These are phyloP conservation scores for Fomitiporia mediterranea DNA, from an alignment of 1,284 basidiomycete species.

Conservation along the genomic window DNA sequence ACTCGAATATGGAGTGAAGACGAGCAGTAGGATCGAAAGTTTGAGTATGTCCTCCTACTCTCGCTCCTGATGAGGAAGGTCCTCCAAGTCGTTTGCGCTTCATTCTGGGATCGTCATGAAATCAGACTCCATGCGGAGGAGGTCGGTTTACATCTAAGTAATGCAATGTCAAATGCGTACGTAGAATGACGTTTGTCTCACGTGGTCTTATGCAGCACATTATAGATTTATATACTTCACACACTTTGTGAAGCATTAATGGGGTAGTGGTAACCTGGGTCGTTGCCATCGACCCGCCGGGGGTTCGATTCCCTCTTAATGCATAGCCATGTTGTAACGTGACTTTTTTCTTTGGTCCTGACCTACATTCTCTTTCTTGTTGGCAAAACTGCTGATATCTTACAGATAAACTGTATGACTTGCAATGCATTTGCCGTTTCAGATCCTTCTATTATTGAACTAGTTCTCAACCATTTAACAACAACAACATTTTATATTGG, in stretches of 20 bases:
- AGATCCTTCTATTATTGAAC: not conserved
- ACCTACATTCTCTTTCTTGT: no score
- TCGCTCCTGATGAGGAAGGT: not conserved
- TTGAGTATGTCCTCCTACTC: no score
- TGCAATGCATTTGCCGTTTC: no score
- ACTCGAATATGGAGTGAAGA: conserved; percentile 9
- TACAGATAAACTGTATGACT: no score
- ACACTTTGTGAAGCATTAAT: conserved; percentile 36
- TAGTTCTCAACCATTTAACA: not conserved
- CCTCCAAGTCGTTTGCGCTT: not conserved
- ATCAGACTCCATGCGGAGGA: no score
- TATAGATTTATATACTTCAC: no score
- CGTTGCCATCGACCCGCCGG: conserved; percentile 39
- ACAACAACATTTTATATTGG: not conserved
- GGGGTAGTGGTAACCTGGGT: conserved; percentile 50
- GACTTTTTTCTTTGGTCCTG: no score
- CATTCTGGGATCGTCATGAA: not conserved
- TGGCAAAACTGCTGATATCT: no score
- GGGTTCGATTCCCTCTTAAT: conserved; percentile 23
- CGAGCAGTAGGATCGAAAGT: not conserved
- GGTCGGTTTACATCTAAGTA: no score
- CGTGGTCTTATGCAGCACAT: no score
- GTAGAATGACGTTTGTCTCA: no score
- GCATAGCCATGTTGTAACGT: not conserved
- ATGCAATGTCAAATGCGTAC: no score